These are phyloP conservation scores for Tetracentron sinense DNA, from an alignment of 164 flowering plant species.

Conservation along the genomic window DNA sequence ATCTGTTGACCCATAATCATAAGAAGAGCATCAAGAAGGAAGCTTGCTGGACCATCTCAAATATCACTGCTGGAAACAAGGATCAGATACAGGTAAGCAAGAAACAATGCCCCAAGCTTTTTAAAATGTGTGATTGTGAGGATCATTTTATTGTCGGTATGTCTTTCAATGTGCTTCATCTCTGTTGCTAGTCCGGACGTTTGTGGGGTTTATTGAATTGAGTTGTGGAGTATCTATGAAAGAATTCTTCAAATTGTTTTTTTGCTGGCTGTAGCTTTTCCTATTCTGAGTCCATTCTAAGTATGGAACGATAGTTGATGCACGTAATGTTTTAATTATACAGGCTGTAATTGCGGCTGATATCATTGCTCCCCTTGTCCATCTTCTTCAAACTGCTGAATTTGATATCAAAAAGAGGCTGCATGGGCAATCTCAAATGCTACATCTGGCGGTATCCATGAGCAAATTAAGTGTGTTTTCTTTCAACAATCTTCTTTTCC, in stretches of 20 bases:
- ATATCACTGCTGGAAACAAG: conserved; percentile 74
- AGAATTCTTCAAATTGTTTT: no score
- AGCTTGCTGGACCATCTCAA: conserved; percentile 89
- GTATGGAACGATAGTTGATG: no score
- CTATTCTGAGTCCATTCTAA: no score
- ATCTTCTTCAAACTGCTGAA: conserved; percentile 48
- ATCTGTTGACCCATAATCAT: conserved; percentile 44
- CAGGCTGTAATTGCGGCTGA: conserved; percentile 52
- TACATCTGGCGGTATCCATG: conserved; percentile 50
- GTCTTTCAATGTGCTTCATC: no score
- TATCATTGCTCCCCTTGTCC: conserved; percentile 37
- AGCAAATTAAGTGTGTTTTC: conserved; percentile 45
- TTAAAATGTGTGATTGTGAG: neutral
- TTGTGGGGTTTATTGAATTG: no score
- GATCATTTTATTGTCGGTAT: neutral
- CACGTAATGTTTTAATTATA: neutral
- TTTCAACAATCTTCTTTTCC: neutral
- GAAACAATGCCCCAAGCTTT: neutral
- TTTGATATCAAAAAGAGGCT: conserved; percentile 66
- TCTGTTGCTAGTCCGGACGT: no score
- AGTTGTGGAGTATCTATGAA: no score
- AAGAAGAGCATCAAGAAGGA: conserved; percentile 82
- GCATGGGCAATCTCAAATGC: conserved; percentile 66
- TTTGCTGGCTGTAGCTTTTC: no score
- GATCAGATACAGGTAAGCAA: conserved; percentile 64